These are phyloP conservation scores for Prunus fruticosa DNA, from an alignment of 306 rosid genomes.

Conservation along the genomic window DNA sequence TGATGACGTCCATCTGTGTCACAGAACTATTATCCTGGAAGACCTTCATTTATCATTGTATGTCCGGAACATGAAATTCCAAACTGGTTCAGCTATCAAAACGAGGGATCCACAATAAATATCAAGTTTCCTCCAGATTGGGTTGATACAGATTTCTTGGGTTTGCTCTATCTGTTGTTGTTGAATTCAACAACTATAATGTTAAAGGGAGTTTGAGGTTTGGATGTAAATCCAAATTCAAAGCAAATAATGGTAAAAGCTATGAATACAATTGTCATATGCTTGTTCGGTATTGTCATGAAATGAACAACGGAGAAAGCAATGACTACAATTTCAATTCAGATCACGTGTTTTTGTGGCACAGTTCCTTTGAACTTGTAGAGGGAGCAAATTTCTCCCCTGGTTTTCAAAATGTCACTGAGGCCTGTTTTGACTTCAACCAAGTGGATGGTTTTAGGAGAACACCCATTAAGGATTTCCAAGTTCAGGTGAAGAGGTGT, in stretches of 20 bases:
- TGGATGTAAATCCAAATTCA: neutral
- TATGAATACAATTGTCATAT: neutral
- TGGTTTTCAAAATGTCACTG: neutral
- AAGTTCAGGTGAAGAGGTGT: neutral
- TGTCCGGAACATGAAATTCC: constrained; percentile 9
- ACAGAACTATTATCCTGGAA: too few relatives aligned
- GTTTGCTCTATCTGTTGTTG: constrained; percentile 5
- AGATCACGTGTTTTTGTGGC: constrained; percentile 4
- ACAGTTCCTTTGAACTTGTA: neutral
- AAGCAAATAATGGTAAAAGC: neutral
- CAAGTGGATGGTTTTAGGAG: neutral
- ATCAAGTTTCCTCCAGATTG: neutral
- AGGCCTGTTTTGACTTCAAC: neutral
- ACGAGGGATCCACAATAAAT: neutral
- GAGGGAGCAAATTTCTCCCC: neutral
- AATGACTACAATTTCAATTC: neutral
- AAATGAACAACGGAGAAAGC: neutral
- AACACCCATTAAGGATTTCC: neutral
- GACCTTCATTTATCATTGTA: neutral
- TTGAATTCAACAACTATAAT: neutral
- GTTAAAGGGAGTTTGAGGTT: neutral
- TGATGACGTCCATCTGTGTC: too few relatives aligned
- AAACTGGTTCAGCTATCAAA: neutral
- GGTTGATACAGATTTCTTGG: neutral
- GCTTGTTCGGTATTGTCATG: neutral